Evolutionary conservation across 495 filamentous ascomycete species (phyloP), one percentile per base, ranked within the genome.

Genomic region (Penicillium antarcticum): DNA sequence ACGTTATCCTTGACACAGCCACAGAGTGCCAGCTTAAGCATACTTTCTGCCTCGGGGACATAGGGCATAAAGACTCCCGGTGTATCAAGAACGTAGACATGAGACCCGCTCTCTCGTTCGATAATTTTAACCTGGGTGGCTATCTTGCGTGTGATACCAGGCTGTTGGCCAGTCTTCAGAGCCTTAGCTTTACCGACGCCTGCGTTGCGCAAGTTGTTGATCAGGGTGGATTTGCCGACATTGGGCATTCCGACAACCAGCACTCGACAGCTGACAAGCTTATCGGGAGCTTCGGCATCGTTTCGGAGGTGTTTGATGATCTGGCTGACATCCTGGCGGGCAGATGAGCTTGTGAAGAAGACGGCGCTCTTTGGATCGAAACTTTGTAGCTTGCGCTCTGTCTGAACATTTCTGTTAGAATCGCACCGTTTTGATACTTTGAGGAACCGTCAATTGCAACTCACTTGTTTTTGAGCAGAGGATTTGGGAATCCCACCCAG

Each of bases 201-300:
- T 14, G 74, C 69, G 17, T 75, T 78, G 9, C 95, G 87, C 34
- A 98, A 76, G 23, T 86, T 79, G 67, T 98, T 98, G 19, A 98
- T 83, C 12, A 98, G 76, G 1, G 92, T 89, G 18, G 89, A 95
- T 69, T 98, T 84, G 16, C 81, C 94, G 0, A 94, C 88, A 68
- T 98, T 98, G 5, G 94, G 94, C 92, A 98, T 97, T 23, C 94
- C 94, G 14, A 97, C 91, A 1, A 97, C 81, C 65, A 98, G 78
- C 46, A 89, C 80, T 21, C 91, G 83, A 45, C 87, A 81, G 2
- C 91, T 90, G 6, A 80, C 80, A 7, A 91, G 67, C 29, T 77
- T 80, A 55, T 81, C 68, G 3, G 63, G 65, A 9, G 67, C 62
- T 16, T 58, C 46, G 26, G 77, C 71, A 49, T 78, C 70, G 29